Conservation (phyloP, 192 early-diverging fungal species). For the Backusella westeae region DNA sequence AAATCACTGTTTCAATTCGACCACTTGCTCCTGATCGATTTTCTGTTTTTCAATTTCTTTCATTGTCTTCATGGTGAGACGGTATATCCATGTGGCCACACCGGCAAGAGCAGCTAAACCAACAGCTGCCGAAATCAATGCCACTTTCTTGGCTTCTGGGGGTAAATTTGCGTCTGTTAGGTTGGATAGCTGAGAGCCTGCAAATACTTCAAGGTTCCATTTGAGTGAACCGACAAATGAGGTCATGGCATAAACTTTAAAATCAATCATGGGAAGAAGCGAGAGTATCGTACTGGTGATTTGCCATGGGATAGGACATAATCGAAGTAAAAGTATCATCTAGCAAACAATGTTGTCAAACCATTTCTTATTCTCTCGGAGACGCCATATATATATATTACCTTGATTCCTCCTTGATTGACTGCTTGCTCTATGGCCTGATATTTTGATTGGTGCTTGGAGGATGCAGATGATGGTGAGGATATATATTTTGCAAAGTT, state of each 20-base stretch:
- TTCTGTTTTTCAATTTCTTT: neutral
- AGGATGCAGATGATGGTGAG: constrained; percentile 6
- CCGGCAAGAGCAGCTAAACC: constrained; percentile 11
- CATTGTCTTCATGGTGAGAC: constrained; percentile 26
- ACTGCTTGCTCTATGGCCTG: constrained; percentile 30
- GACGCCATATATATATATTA: neutral
- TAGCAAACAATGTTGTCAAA: neutral
- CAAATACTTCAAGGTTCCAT: constrained; percentile 27
- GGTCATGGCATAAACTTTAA: constrained; percentile 9
- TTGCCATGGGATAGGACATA: constrained; percentile 34
- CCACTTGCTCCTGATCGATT: neutral
- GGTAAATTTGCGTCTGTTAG: constrained; percentile 25
- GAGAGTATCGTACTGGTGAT: constrained; percentile 19
- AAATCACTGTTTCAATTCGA: neutral
- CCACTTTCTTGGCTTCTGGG: constrained; percentile 11
- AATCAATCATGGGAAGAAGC: constrained; percentile 9
- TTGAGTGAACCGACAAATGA: constrained; percentile 17
- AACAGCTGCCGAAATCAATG: neutral
- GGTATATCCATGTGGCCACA: constrained; percentile 26
- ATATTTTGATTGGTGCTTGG: constrained; percentile 9
- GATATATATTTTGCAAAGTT: constrained; percentile 14
- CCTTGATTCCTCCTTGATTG: constrained; percentile 24
- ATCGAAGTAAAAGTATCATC: constrained; percentile 27
- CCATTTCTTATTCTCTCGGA: neutral
- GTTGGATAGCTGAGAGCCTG: constrained; percentile 26